Evolutionary conservation across 2,329 filamentous ascomycete species (phyloP).

Genomic region (Beauveria rudraprayagi): DNA sequence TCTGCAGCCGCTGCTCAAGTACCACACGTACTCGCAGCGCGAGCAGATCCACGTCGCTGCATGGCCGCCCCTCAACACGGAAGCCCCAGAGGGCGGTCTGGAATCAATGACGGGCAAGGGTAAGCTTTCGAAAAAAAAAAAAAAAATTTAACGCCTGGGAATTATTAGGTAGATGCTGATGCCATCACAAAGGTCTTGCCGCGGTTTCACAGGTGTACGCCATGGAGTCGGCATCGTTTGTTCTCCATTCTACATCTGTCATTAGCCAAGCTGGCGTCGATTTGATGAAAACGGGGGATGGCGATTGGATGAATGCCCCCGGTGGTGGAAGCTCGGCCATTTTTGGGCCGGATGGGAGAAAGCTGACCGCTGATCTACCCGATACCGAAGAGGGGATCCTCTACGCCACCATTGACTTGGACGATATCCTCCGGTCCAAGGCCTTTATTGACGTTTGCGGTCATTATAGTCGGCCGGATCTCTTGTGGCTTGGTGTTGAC

Average conservation of each 20-base stretch:
- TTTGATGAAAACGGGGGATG: not conserved
- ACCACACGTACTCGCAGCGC: slow-evolving; percentile 36
- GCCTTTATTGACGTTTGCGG: slow-evolving; percentile 31
- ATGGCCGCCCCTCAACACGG: slow-evolving; percentile 34
- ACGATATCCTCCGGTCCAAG: slow-evolving; percentile 31
- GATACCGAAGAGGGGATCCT: slow-evolving; percentile 36
- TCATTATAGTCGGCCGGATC: slow-evolving; percentile 31
- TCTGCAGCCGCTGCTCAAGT: slow-evolving; percentile 41
- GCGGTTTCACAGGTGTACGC: not conserved
- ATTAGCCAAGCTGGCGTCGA: not conserved
- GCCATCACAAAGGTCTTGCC: not conserved
- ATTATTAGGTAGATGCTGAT: not conserved
- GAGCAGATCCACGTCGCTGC: slow-evolving; percentile 48
- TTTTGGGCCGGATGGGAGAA: not conserved
- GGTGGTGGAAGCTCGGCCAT: not conserved
- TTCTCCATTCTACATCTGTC: not conserved
- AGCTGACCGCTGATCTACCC: not conserved
- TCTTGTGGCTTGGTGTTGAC: slow-evolving; percentile 26
- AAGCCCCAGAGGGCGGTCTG: not conserved
- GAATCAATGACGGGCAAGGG: not conserved
- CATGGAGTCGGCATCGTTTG: not conserved
- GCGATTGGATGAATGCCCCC: not conserved
- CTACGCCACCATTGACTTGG: slow-evolving; percentile 42
- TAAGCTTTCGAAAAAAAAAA: not conserved
- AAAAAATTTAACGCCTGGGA: not conserved